Evolutionary conservation across 169 alveolate genomes (phyloP).

Genomic region (Cryptosporidium sp.): DNA sequence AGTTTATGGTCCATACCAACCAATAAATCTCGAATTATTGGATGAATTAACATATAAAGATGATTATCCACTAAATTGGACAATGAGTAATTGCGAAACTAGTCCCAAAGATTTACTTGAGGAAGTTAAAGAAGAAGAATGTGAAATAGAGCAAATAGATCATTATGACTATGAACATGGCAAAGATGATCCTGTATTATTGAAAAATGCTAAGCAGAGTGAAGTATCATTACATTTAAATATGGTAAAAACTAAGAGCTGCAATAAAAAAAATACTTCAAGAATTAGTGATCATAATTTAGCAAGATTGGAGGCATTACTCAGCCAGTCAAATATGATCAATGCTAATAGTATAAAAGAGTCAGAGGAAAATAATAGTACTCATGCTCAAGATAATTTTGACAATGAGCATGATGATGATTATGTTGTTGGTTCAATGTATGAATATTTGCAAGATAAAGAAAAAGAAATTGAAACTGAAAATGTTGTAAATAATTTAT

Average conservation of each 20-base stretch:
- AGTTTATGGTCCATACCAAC: slow-evolving; percentile 69
- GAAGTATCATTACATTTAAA: not conserved
- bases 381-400: not conserved
- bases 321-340: not conserved
- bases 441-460: slow-evolving; percentile 7
- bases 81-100: not conserved
- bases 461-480: slow-evolving; percentile 4
- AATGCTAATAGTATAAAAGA: not conserved
- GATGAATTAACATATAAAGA: slow-evolving; percentile 65
- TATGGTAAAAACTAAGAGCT: no score
- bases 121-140: not conserved
- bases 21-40: slow-evolving; percentile 49
- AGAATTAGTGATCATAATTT: not conserved
- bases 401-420: not conserved
- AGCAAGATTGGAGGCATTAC: not conserved
- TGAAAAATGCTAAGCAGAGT: not conserved
- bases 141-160: not conserved
- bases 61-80: slow-evolving; percentile 66
- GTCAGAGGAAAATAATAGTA: not conserved
- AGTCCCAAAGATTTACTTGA: not conserved
- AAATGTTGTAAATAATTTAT: not conserved
- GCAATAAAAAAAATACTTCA: not conserved
- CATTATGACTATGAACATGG: not conserved
- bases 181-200: not conserved
- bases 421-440: slow-evolving; percentile 8